Evolutionary conservation across 495 filamentous ascomycete species (phyloP).

Genomic region (Annulohypoxylon nitens): DNA sequence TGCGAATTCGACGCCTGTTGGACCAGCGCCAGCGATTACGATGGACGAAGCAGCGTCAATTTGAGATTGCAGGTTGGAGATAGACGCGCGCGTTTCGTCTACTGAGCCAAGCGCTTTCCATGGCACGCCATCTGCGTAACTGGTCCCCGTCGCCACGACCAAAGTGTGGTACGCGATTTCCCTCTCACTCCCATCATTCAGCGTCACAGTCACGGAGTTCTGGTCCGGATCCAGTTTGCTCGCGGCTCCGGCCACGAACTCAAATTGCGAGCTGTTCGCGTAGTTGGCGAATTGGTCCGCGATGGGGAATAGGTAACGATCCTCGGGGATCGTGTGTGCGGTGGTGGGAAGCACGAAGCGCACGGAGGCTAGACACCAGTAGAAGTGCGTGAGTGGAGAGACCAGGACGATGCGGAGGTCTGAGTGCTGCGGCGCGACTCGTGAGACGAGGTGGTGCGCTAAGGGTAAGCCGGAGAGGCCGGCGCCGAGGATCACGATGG

Average conservation of each 20-base stretch:
- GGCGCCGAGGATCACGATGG: conserved; percentile 75
- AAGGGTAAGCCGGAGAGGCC: conserved; percentile 69
- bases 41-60: conserved; percentile 3
- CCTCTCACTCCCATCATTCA: background rate
- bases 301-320: conserved; percentile 11
- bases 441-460: conserved; percentile 63
- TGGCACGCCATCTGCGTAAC: background rate
- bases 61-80: background rate
- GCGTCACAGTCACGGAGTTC: background rate
- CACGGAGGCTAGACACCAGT: conserved; percentile 18
- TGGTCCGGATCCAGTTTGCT: background rate
- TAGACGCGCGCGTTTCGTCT: background rate
- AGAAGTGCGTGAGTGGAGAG: conserved; percentile 14
- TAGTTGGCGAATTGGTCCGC: conserved; percentile 2
- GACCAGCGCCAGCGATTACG: conserved; percentile 12
- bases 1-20: conserved; percentile 14
- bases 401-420: conserved; percentile 14
- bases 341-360: conserved; percentile 8
- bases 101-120: conserved; percentile 6
- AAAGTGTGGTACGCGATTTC: conserved; percentile 13
- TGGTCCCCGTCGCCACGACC: conserved; percentile 15
- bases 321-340: background rate
- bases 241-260: conserved; percentile 15
- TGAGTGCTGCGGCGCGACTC: background rate
- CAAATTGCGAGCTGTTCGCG: background rate